A percentile compares a stretch with the other conserved stretches of the same genome.
Conservation (phyloP, 23 red algal genomes). For the Gracilaria vermiculophylla region DNA sequence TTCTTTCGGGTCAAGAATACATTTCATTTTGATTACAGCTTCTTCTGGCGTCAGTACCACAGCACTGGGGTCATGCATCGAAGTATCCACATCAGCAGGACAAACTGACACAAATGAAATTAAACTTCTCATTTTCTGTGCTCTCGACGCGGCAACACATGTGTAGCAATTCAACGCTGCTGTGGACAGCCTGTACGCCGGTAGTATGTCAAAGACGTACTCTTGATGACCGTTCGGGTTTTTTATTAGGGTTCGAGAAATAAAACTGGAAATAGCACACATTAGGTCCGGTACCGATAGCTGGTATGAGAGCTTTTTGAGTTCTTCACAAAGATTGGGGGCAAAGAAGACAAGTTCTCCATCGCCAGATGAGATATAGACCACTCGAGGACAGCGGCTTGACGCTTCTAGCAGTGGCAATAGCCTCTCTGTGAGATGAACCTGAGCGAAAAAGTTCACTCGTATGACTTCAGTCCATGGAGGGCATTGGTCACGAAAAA, state of each 20-base stretch:
- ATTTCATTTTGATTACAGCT: constrained; percentile 19
- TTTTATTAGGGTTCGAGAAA: neutral
- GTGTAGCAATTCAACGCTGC: constrained; percentile 52
- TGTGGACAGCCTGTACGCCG: constrained; percentile 70
- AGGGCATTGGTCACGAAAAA: neutral
- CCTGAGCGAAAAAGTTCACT: constrained; percentile 57
- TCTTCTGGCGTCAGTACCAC: neutral
- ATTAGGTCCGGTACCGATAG: neutral
- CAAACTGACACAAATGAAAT: constrained; percentile 39
- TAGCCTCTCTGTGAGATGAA: constrained; percentile 39
- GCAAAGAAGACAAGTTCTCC: constrained; percentile 69
- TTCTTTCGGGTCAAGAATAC: neutral
- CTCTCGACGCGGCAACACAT: neutral
- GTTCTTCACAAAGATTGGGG: neutral
- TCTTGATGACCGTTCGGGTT: neutral
- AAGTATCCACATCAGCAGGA: constrained; percentile 52
- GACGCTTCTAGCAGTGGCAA: constrained; percentile 21
- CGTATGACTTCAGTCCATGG: constrained; percentile 27
- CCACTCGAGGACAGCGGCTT: neutral
- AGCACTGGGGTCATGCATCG: neutral
- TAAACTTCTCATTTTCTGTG: neutral
- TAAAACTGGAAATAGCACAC: neutral
- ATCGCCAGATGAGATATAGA: constrained; percentile 78
- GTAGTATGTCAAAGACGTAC: constrained; percentile 30
- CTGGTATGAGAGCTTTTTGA: neutral